Conservation (phyloP, 208 protist species). For the Kentomonas sorsogonicus region DNA sequence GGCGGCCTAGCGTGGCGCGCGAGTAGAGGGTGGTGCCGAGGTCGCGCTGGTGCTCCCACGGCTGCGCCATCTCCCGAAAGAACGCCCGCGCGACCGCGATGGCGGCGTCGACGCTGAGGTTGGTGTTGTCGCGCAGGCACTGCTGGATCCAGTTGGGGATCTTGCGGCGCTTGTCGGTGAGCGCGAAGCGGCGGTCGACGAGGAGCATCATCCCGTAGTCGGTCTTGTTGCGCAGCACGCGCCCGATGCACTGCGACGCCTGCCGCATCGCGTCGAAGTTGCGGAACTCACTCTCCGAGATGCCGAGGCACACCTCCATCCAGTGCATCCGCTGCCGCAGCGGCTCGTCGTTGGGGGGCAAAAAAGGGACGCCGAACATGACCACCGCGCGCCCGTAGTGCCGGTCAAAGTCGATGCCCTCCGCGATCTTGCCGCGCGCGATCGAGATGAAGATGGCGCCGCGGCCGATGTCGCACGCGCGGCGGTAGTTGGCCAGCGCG, state of each 20-base stretch:
- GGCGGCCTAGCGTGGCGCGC: conserved; percentile 27
- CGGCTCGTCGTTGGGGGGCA: conserved; percentile 89
- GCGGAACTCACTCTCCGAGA: conserved; percentile 96
- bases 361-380: conserved; percentile 97
- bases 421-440: conserved; percentile 95
- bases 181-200: conserved; percentile 95
- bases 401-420: conserved; percentile 98
- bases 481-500: conserved; percentile 96
- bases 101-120: conserved; percentile 85
- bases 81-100: conserved; percentile 87
- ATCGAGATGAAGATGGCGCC: conserved; percentile 99
- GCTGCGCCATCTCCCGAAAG: conserved; percentile 95
- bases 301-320: conserved; percentile 93
- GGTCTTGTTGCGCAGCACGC: conserved; percentile 98
- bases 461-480: conserved; percentile 96
- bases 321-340: conserved; percentile 95
- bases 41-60: conserved; percentile 83
- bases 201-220: conserved; percentile 99
- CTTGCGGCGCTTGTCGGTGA: conserved; percentile 93
- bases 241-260: conserved; percentile 98
- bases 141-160: conserved; percentile 91
- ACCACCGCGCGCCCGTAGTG: conserved; percentile 96
- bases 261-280: conserved; percentile 98
- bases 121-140: conserved; percentile 86
- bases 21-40: conserved; percentile 83